These are phyloP conservation scores for Suillus occidentalis DNA, from an alignment of 768 basidiomycete genomes.

Conservation along the genomic window DNA sequence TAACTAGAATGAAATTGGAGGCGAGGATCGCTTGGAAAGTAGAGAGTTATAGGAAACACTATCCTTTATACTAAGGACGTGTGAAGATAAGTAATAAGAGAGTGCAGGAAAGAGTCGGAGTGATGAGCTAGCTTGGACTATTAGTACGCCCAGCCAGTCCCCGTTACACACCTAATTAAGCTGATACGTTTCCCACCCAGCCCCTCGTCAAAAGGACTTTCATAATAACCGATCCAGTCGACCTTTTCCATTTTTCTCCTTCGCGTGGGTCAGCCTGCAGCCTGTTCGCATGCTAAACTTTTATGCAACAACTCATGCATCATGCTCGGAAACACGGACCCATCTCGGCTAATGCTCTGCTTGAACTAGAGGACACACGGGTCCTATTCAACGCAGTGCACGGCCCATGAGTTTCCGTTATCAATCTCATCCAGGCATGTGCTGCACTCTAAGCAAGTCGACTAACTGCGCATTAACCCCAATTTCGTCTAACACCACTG, in stretches of 20 bases:
- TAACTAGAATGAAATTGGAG: slow-evolving; percentile 1
- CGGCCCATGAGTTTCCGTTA: not conserved
- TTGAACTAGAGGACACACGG: not conserved
- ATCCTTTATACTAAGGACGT: slow-evolving; percentile 32
- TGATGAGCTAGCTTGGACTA: slow-evolving; percentile 3
- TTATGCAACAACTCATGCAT: not conserved
- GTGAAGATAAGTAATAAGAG: slow-evolving; percentile 23
- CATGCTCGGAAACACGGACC: not conserved
- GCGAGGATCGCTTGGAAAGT: slow-evolving; percentile 6
- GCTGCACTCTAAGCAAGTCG: not conserved
- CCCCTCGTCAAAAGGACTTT: no score
- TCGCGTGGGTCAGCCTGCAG: not conserved
- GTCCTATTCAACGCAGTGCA: not conserved
- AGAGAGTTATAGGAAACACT: not conserved
- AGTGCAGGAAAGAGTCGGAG: slow-evolving; percentile 14
- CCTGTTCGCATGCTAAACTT: slow-evolving; percentile 2
- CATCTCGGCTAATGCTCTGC: not conserved
- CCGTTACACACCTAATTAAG: slow-evolving; percentile 30
- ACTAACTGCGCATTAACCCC: slow-evolving; percentile 31
- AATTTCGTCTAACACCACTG: slow-evolving; percentile 1
- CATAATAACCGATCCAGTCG: not conserved
- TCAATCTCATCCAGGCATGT: not conserved
- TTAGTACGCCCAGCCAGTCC: slow-evolving; percentile 13
- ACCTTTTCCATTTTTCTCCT: not conserved
- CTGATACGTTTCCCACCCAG: slow-evolving; percentile 24